Percentiles rank a stretch among this genome's conserved stretches.
phyloP scores from a whole-genome alignment of 2,329 filamentous ascomycete species.

The Penicillium crustosum region DNA sequence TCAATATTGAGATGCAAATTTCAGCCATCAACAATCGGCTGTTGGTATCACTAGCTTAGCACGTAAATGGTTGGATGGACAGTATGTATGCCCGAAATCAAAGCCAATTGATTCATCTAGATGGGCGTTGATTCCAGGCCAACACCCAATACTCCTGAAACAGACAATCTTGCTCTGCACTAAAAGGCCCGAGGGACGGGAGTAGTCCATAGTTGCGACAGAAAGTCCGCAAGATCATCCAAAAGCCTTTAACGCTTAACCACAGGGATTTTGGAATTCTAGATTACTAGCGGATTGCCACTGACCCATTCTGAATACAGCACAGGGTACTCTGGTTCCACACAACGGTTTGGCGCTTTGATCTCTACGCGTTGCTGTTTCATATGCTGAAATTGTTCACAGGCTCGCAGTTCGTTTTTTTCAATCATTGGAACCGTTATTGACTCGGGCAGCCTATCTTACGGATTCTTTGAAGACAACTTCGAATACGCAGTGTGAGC shows the following conservation, averaged over 20 bases:
- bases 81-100: no score
- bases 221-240: slow-evolving; percentile 11
- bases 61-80: no score
- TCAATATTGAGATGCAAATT: no score
- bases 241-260: background rate
- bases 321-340: slow-evolving; percentile 3
- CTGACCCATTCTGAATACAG: slow-evolving; percentile 12
- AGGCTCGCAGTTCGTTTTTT: slow-evolving; percentile 1
- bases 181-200: background rate
- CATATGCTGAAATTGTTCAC: background rate
- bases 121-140: no score
- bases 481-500: slow-evolving; percentile 11
- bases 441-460: slow-evolving; percentile 10
- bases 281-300: slow-evolving; percentile 7
- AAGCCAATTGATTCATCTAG: no score
- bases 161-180: background rate
- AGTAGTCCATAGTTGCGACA: slow-evolving; percentile 16
- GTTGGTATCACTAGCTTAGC: no score
- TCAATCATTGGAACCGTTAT: slow-evolving; percentile 1
- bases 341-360: background rate
- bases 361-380: slow-evolving; percentile 2
- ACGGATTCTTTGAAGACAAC: slow-evolving; percentile 8
- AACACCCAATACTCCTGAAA: no score
- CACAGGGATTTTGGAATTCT: slow-evolving; percentile 1
- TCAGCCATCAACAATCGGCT: no score